Evolutionary conservation across 2,329 filamentous ascomycete species (phyloP), one percentile per base, ranked within the genome.

Genomic region (Fusarium xylarioides): DNA sequence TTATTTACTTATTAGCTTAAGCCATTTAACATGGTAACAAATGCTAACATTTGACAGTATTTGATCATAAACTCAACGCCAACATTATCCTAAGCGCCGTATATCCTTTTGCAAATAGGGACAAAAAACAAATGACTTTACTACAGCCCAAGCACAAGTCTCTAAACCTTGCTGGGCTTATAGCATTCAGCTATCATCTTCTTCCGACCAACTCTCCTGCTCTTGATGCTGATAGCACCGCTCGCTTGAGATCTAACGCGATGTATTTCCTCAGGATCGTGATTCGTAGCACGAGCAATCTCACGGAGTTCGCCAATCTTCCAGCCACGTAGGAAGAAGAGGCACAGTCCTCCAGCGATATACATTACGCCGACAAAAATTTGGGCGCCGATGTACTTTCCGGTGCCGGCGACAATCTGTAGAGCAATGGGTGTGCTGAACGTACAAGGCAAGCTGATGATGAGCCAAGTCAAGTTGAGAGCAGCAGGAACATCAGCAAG

Each of bases 381-480:
- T 77, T 90, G 86, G 0, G 86, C 85, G 15, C 86, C 79, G 6
- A 88, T 80, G 64, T 90, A 90, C 26, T 86, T 85, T 34, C 82
- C 80, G 0, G 81, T 83, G 32, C 42, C 85, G 77, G 23, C 81
- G 58, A 76, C 80, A 74, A 92, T 86, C 58, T 88, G 83, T 44
- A 93, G 80, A 6, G 86, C 91, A 71, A 92, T 92, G 5, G 89
- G 88, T 73, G 91, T 89, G 42, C 89, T 87, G 73, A 91, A 94
- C 0, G 91, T 93, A 18, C 89, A 89, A 1, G 93, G 93, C 15
- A 94, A 79, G 10, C 92, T 89, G 21, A 95, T 86, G 11, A 90
- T 85, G 32, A 95, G 78, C 93, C 93, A 95, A 26, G 90, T 87
- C 23, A 95, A 85, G 59, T 90, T 93, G 43, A 95, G 81, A 0